These are phyloP conservation scores for Lepiota venenata DNA, from an alignment of 768 basidiomycete genomes.

Conservation along the genomic window DNA sequence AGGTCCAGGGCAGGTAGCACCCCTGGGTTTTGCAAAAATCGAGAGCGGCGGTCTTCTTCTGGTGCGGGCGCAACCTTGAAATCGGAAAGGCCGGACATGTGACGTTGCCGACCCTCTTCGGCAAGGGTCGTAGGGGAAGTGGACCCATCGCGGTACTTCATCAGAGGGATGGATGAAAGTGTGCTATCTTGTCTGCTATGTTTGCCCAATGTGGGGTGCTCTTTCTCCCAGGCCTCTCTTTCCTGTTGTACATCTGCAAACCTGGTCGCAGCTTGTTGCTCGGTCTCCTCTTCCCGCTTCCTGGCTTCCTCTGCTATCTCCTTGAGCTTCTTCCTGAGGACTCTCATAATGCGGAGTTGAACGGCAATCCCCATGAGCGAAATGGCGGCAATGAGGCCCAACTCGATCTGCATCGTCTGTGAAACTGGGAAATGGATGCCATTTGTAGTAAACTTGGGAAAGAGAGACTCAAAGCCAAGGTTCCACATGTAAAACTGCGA, in stretches of 20 bases:
- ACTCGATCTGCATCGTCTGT: conserved; percentile 90
- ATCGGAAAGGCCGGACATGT: conserved; percentile 69
- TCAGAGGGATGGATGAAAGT: conserved; percentile 59
- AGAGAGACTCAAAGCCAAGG: conserved; percentile 78
- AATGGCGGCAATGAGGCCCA: conserved; percentile 83
- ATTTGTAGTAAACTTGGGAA: conserved; percentile 68
- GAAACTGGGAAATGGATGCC: conserved; percentile 78
- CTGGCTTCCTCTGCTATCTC: conserved; percentile 78
- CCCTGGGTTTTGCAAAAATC: conserved; percentile 48
- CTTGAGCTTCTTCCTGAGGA: conserved; percentile 74
- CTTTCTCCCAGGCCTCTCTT: conserved; percentile 82
- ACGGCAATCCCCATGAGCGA: conserved; percentile 86
- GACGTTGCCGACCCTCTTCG: conserved; percentile 41
- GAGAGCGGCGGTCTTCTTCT: conserved; percentile 57
- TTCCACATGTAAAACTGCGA: conserved; percentile 93
- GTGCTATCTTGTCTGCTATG: conserved; percentile 64
- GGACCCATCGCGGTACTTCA: conserved; percentile 57
- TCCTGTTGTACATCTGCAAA: conserved; percentile 66
- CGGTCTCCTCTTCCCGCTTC: conserved; percentile 71
- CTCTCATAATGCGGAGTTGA: conserved; percentile 81
- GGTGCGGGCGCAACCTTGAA: conserved; percentile 61
- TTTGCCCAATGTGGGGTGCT: conserved; percentile 64
- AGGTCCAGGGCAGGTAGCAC: conserved; percentile 72
- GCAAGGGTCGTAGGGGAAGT: conserved; percentile 45
- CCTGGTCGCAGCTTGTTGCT: conserved; percentile 66